phyloP scores from a whole-genome alignment of 192 early-diverging fungal species.

The Mortierella antarctica region DNA sequence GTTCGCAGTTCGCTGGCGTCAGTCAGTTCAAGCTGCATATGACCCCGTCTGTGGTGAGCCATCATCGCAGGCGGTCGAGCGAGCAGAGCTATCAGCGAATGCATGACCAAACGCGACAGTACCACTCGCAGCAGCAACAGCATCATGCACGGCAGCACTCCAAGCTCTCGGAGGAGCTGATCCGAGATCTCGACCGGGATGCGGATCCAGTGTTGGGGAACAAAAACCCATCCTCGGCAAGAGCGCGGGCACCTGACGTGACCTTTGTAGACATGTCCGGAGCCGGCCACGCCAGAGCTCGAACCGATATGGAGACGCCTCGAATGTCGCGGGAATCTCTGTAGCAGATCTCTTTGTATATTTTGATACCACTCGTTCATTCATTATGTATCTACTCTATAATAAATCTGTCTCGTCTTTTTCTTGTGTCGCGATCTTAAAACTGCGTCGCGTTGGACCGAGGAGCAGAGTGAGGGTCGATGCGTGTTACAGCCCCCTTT shows the following conservation, averaged over 20 bases:
- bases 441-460: too few relatives aligned
- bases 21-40: slow-evolving; percentile 8
- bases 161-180: slow-evolving; percentile 18
- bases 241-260: slow-evolving; percentile 7
- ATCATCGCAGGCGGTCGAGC: not conserved
- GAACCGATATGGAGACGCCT: not conserved
- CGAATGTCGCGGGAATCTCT: slow-evolving; percentile 8
- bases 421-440: too few relatives aligned
- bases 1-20: not conserved
- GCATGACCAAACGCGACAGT: slow-evolving; percentile 15
- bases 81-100: not conserved
- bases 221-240: not conserved
- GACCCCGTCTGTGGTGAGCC: not conserved
- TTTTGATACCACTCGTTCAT: too few relatives aligned
- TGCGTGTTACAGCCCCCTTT: too few relatives aligned
- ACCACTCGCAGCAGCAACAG: slow-evolving; percentile 25
- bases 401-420: too few relatives aligned
- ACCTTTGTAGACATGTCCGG: slow-evolving; percentile 8
- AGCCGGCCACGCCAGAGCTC: not conserved
- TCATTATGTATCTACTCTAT: too few relatives aligned
- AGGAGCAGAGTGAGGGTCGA: too few relatives aligned
- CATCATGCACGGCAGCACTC: slow-evolving; percentile 28
- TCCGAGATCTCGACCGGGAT: not conserved
- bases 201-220: too few relatives aligned
- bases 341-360: not conserved